Evolutionary conservation across 257 asterid species (phyloP).

Genomic region (Voacanga thouarsii): DNA sequence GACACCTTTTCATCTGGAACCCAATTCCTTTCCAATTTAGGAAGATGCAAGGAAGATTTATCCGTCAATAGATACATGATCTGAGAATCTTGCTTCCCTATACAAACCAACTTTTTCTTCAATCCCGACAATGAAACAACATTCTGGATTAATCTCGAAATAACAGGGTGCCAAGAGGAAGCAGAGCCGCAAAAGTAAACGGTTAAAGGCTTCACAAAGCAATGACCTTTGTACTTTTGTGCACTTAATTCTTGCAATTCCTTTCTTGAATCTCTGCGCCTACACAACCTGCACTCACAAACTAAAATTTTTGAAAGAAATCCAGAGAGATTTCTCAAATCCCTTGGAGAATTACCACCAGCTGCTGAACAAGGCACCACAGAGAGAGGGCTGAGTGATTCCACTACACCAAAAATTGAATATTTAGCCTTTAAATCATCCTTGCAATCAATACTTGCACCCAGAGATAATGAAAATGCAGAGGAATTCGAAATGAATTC

Average conservation of each 20-base stretch:
- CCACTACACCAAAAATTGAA: conserved; percentile 47
- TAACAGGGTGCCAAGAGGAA: conserved; percentile 74
- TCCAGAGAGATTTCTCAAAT: conserved; percentile 37
- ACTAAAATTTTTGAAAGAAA: conserved; percentile 63
- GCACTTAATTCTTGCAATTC: conserved; percentile 28
- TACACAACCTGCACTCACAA: conserved; percentile 65
- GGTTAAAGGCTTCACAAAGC: conserved; percentile 38
- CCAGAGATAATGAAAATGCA: conserved; percentile 34
- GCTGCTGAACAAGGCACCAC: conserved; percentile 50
- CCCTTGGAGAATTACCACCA: conserved; percentile 17
- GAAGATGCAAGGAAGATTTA: conserved; percentile 44
- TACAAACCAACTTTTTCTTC: conserved; percentile 57
- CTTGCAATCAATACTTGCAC: conserved; percentile 17
- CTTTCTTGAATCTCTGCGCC: conserved; percentile 24
- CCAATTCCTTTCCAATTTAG: conserved; percentile 30
- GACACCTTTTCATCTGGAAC: conserved; percentile 1
- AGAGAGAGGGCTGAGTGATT: conserved; percentile 63
- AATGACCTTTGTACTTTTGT: conserved; percentile 35
- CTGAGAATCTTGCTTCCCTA: conserved; percentile 53
- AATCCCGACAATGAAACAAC: conserved; percentile 49
- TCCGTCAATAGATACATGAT: conserved; percentile 65
- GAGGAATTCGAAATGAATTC: conserved; percentile 23
- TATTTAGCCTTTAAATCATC: conserved; percentile 22
- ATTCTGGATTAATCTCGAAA: conserved; percentile 45
- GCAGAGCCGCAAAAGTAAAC: conserved; percentile 63